These are phyloP conservation scores for Kuraishia piskuri DNA, from an alignment of 805 yeast genomes.

Conservation along the genomic window DNA sequence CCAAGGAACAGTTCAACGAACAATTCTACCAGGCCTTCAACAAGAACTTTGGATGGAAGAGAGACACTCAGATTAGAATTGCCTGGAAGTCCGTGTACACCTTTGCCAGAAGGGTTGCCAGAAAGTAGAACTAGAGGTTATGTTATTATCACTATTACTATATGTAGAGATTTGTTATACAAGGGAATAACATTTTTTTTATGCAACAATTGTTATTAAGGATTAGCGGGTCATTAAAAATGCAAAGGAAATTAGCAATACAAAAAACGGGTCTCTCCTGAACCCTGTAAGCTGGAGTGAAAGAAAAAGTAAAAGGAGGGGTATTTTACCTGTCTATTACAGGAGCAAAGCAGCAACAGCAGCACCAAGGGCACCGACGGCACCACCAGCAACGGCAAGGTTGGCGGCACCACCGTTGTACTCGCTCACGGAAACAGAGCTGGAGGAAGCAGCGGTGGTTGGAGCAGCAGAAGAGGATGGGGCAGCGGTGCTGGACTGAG, in stretches of 20 bases:
- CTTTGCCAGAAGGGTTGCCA: slow-evolving; percentile 27
- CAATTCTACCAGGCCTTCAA: slow-evolving; percentile 34
- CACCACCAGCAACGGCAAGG: slow-evolving; percentile 1
- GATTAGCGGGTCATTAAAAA: not conserved
- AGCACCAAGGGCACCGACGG: slow-evolving; percentile 1
- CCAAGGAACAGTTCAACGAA: slow-evolving; percentile 38
- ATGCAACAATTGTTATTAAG: too few relatives aligned
- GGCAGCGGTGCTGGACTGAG: slow-evolving; percentile 12
- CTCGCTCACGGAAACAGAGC: not conserved
- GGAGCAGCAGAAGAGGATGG: not conserved
- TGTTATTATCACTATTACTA: not conserved
- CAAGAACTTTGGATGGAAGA: slow-evolving; percentile 35
- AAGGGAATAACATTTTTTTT: too few relatives aligned
- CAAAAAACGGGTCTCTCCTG: too few relatives aligned
- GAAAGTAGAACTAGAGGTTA: not conserved
- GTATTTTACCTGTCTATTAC: not conserved
- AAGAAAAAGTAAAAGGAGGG: not conserved
- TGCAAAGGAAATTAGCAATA: not conserved
- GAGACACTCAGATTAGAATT: slow-evolving; percentile 28
- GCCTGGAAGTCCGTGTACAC: slow-evolving; percentile 46
- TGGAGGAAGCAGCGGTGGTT: not conserved
- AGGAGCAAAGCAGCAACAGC: not conserved
- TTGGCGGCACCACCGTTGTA: slow-evolving; percentile 1
- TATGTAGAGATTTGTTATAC: not conserved
- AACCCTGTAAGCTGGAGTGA: too few relatives aligned